Conservation (phyloP, 1,139 yeast species). For the Nakaseomyces kungkrabaensis region DNA sequence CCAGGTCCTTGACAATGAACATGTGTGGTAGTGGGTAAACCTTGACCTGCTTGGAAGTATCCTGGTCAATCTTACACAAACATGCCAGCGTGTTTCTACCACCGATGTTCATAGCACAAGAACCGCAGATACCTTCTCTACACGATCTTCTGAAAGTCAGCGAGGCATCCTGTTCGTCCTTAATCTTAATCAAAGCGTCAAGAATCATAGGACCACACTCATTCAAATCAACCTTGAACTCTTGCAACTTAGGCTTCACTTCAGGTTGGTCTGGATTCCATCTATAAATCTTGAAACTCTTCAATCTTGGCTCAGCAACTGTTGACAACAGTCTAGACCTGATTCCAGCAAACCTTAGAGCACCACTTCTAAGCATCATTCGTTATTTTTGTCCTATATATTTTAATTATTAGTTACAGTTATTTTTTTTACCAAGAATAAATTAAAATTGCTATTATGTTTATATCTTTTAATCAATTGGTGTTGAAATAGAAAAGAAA, state of each 20-base stretch:
- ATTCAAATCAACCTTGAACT: constrained; percentile 76
- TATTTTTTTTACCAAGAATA: too few relatives aligned
- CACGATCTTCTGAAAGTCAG: constrained; percentile 96
- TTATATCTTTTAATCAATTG: too few relatives aligned
- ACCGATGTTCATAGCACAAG: constrained; percentile 99
- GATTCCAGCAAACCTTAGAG: not conserved
- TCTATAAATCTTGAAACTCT: constrained; percentile 86
- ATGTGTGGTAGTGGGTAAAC: constrained; percentile 97
- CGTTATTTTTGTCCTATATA: not conserved
- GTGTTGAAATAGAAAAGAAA: too few relatives aligned
- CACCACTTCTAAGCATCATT: not conserved
- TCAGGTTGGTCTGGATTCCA: constrained; percentile 98
- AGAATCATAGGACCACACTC: constrained; percentile 96
- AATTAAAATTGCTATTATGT: too few relatives aligned
- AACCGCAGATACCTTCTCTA: constrained; percentile 99
- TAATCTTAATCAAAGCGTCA: constrained; percentile 88
- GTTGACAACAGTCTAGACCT: not conserved
- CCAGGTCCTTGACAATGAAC: constrained; percentile 95
- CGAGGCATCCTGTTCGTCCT: constrained; percentile 92
- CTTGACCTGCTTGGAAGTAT: constrained; percentile 64
- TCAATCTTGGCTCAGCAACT: constrained; percentile 41
- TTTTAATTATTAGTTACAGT: too few relatives aligned
- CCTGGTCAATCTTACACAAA: constrained; percentile 84
- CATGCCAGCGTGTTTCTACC: constrained; percentile 97
- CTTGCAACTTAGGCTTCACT: constrained; percentile 78